Percentiles rank a stretch among this genome's conserved stretches.
These are phyloP conservation scores for Babesia ovis DNA, from an alignment of 169 alveolate genomes.

Conservation along the genomic window DNA sequence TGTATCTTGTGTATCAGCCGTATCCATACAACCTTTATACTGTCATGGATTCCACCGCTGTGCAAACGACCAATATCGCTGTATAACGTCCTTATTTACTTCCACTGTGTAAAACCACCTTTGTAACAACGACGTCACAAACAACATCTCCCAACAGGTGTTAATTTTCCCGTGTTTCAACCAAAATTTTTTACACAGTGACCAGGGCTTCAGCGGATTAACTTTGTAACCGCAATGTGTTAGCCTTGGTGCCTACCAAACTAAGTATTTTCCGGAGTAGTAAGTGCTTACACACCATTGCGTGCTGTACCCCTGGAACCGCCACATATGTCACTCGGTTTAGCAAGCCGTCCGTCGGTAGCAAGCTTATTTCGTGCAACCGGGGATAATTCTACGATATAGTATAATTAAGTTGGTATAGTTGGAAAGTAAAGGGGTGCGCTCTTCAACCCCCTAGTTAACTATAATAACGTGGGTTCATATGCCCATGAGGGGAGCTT, in stretches of 20 bases:
- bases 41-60: too few species aligned
- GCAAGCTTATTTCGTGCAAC: background rate
- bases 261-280: background rate
- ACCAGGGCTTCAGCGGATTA: background rate
- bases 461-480: conserved; percentile 6
- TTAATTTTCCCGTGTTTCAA: too few species aligned
- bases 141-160: too few species aligned
- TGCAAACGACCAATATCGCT: too few species aligned
- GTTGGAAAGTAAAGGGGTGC: too few species aligned
- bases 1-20: too few species aligned
- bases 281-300: conserved; percentile 17
- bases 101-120: too few species aligned
- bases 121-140: too few species aligned
- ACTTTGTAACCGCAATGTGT: background rate
- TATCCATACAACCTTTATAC: too few species aligned
- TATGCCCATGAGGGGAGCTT: conserved; percentile 4
- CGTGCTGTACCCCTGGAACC: conserved; percentile 37
- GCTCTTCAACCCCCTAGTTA: background rate
- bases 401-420: background rate
- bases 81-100: too few species aligned
- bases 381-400: background rate
- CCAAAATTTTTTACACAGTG: too few species aligned
- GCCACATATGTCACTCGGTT: conserved; percentile 33
- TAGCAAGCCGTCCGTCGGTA: conserved; percentile 18
- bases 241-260: background rate